Evolutionary conservation across 176 grass and related monocot species (phyloP), one percentile per base, ranked within the genome.

Genomic region (Calamus simplicifolius): DNA sequence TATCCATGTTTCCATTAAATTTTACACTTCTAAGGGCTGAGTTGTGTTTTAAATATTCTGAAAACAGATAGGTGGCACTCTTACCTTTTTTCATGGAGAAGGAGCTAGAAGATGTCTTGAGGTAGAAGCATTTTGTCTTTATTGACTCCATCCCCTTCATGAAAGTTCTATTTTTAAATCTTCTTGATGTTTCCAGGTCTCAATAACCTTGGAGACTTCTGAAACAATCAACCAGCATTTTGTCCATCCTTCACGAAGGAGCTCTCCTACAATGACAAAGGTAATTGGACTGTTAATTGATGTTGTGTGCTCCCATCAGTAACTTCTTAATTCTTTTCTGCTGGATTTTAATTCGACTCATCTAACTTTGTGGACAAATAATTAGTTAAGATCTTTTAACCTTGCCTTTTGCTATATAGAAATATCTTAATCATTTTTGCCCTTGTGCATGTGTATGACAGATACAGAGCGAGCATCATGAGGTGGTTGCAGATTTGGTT

Each of bases 201-300:
- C 81, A 27, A 25, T 98, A 67, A 92, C 87, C 69, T 77, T 98
- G 79, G 87, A 98, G 75, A 92, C 76, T 55, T 82, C 93, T 74
- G 93, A 98, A 82, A 82, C 76, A 80, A 88, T 92, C 52, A 85
- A 81, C 66, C 87, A 82, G 55, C 75, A 56, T 54, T 74, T 81
- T 59, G 64, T 98, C 69, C 93, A 98, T 83, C 87, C 87, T 92
- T 98, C 93, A 61, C 88, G 93, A 80, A 92, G 73, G 67, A 54
- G 66, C n/a, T 98, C 84, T 8, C 79, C 93, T n/a, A 85, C 84
- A 30, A 92, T 92, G 58, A 98, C 81, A 52, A 92, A 92, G 87
- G 93, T 98, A 88, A 19, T 30, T 15, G 19, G 35, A 13, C 7
- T 43, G 35, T 43, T 43, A 43, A 43, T 43, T 10, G 12, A 43